Evolutionary conservation across 176 grass and related monocot genomes (phyloP).

Genomic region (Carex myosuroides): DNA sequence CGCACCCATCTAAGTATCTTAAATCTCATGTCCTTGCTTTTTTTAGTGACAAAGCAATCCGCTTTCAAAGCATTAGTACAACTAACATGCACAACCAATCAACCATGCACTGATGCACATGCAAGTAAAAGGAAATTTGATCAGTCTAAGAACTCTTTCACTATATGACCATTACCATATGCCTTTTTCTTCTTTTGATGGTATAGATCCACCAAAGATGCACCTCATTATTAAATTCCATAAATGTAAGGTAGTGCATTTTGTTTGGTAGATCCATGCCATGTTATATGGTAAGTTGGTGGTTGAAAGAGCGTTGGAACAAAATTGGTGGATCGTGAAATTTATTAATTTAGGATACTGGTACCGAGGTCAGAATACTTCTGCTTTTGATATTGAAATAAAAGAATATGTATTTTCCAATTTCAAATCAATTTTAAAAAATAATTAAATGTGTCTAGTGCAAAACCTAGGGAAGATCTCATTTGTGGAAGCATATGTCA

Average conservation of each 20-base stretch:
- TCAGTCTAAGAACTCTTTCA: background rate
- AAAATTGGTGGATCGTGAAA: slow-evolving; percentile 3
- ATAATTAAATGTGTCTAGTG: background rate
- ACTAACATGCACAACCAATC: background rate
- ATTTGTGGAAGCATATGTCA: background rate
- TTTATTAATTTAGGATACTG: background rate
- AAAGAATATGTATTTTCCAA: background rate
- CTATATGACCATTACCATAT: background rate
- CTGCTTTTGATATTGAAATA: background rate
- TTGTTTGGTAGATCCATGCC: slow-evolving; percentile 11
- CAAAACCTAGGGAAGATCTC: background rate
- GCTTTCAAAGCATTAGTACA: slow-evolving; percentile 20
- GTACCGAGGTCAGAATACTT: background rate
- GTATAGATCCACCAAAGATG: slow-evolving; percentile 15
- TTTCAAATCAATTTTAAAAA: background rate
- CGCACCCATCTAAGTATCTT: background rate
- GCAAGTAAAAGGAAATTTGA: slow-evolving; percentile 10
- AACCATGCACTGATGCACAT: background rate
- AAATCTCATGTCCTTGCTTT: background rate
- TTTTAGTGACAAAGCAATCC: slow-evolving; percentile 10
- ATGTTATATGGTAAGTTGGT: slow-evolving; percentile 4
- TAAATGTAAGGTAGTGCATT: slow-evolving; percentile 1
- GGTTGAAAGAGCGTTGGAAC: slow-evolving; percentile 14
- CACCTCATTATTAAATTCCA: slow-evolving; percentile 14
- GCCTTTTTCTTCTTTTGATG: slow-evolving; percentile 3